Conservation (phyloP, 345 rosid species). For the Microcos paniculata region DNA sequence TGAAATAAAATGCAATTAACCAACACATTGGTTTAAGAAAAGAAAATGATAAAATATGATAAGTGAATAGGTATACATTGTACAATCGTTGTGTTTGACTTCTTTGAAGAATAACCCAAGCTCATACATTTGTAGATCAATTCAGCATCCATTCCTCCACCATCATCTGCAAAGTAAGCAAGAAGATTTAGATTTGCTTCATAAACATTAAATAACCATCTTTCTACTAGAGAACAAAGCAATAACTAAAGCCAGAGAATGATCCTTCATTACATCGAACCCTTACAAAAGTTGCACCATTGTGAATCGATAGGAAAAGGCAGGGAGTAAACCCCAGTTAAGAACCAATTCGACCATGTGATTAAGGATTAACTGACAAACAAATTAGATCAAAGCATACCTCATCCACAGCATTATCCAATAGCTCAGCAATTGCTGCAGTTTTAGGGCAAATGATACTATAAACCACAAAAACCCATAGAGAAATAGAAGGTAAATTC, state of each 20-base stretch:
- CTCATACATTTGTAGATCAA: slow-evolving; percentile 88
- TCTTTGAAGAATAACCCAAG: slow-evolving; percentile 96
- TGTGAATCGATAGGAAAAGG: slow-evolving; percentile 53
- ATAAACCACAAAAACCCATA: not conserved
- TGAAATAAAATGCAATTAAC: not conserved
- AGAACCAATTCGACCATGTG: not conserved
- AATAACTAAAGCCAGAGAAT: slow-evolving; percentile 79
- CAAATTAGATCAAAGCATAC: slow-evolving; percentile 34
- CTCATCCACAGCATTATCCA: slow-evolving; percentile 98
- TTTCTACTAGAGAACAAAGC: not conserved
- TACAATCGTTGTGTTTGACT: slow-evolving; percentile 81
- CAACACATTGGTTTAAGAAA: not conserved
- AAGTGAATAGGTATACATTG: too few species aligned
- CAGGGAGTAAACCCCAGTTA: slow-evolving; percentile 15
- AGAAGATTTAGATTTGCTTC: slow-evolving; percentile 3
- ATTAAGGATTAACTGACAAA: not conserved
- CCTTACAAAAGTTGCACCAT: slow-evolving; percentile 85
- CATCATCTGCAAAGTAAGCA: slow-evolving; percentile 65
- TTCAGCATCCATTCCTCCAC: slow-evolving; percentile 91
- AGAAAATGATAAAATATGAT: too few species aligned
- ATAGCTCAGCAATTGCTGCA: slow-evolving; percentile 94
- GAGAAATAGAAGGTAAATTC: slow-evolving; percentile 10
- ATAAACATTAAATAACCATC: slow-evolving; percentile 6
- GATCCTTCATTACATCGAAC: slow-evolving; percentile 62
- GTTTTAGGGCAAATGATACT: slow-evolving; percentile 2